Base-by-base conservation (phyloP, 1,284 basidiomycete species). In the Puccinia horiana region DNA sequence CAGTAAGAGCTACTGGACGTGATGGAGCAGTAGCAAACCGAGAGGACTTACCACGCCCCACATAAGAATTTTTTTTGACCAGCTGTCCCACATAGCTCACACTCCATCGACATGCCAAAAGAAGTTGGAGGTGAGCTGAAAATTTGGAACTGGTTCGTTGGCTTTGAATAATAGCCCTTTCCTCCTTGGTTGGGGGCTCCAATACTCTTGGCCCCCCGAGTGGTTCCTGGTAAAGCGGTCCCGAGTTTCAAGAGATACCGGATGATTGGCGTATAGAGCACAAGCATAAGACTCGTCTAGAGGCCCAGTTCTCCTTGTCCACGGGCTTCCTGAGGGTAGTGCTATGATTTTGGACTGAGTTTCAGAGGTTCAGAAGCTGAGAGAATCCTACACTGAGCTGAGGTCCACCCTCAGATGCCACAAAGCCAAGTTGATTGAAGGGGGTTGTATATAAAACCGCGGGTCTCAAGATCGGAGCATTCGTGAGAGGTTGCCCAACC, bases 111-210 rank as follows among this genome's bases (percentile, higher is more conserved):
- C n/a, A 44, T 35, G 29, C 23, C 82, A 90, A 90, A 26, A 96
- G 88, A n/a, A n/a, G n/a, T n/a, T n/a, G n/a, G n/a, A n/a, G n/a
- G n/a, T n/a, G n/a, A n/a, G n/a, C n/a, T n/a, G n/a, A n/a, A n/a
- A n/a, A n/a, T n/a, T n/a, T n/a, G n/a, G n/a, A n/a, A n/a, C n/a
- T n/a, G n/a, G n/a, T n/a, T n/a, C n/a, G n/a, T n/a, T n/a, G n/a
- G n/a, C n/a, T n/a, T n/a, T n/a, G n/a, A n/a, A n/a, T n/a, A n/a
- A n/a, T n/a, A n/a, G n/a, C n/a, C n/a, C n/a, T 83, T 88, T 87
- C 95, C 95, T 96, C 69, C 89, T 88, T 0, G 91, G 88, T 89
- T 85, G 94, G 89, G 4, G 95, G 95, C 78, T 93, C 88, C 87
- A 94, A 96, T 16, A 94, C 29, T 26, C 29, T 5, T 29, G 26